Percentiles rank a stretch among this genome's conserved stretches.
These are phyloP conservation scores for Gyromitra esculenta DNA, from an alignment of 2,329 filamentous ascomycete genomes.

Conservation along the genomic window DNA sequence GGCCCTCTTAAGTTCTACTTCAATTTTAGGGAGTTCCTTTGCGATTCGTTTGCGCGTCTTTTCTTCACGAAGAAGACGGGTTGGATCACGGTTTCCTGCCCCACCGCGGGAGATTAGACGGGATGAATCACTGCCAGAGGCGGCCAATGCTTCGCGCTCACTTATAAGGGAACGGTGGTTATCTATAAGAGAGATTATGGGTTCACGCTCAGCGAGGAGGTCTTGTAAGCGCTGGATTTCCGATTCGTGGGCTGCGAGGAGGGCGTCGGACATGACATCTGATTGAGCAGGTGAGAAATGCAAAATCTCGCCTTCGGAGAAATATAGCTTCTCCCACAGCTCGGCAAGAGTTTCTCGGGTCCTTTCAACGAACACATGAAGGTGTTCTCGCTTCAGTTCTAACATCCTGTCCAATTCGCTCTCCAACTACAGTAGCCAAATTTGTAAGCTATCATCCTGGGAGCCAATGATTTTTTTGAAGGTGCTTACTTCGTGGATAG, in stretches of 20 bases:
- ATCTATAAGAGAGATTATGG: constrained; percentile 82
- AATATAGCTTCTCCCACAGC: constrained; percentile 92
- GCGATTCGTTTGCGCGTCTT: constrained; percentile 98
- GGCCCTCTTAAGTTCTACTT: constrained; percentile 81
- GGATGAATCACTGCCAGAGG: constrained; percentile 93
- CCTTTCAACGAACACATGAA: constrained; percentile 96
- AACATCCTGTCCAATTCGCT: constrained; percentile 87
- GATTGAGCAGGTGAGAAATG: constrained; percentile 95
- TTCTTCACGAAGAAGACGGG: constrained; percentile 91
- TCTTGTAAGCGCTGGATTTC: constrained; percentile 77
- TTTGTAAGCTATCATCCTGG: constrained; percentile 18
- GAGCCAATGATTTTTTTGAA: neutral
- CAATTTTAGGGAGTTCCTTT: constrained; percentile 93
- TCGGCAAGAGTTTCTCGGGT: constrained; percentile 89
- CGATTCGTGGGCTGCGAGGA: constrained; percentile 92
- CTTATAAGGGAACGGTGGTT: constrained; percentile 82
- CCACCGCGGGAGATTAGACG: constrained; percentile 89
- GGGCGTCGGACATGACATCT: constrained; percentile 94
- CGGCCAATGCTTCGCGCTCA: constrained; percentile 86
- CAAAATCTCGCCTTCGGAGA: constrained; percentile 98
- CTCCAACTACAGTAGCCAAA: constrained; percentile 76
- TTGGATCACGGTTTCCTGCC: constrained; percentile 93
- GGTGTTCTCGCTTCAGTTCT: constrained; percentile 92
- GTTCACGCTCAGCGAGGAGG: constrained; percentile 85
- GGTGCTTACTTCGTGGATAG: constrained; percentile 54